Conservation (phyloP, 1,284 basidiomycete genomes). For the Puccinia brachypodii region DNA sequence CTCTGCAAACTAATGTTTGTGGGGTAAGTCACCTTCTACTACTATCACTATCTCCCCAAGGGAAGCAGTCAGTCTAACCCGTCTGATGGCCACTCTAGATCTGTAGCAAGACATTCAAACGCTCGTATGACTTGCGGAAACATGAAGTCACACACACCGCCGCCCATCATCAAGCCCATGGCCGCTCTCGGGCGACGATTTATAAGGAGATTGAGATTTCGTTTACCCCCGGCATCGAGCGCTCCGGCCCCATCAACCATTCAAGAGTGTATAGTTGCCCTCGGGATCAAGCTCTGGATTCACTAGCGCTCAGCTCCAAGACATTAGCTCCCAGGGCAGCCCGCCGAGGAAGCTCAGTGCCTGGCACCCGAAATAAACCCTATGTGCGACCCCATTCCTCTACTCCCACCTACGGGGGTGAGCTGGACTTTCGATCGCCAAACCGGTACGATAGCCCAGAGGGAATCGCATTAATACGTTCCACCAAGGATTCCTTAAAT, state of each 20-base stretch:
- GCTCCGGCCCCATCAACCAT: neutral
- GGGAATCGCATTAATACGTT: neutral
- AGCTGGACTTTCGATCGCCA: neutral
- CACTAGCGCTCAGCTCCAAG: neutral
- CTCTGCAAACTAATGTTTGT: constrained; percentile 44
- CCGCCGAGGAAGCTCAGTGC: neutral
- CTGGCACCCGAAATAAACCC: neutral
- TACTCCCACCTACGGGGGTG: neutral
- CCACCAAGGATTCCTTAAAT: too few species aligned
- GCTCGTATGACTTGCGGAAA: constrained; percentile 40
- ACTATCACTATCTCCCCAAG: neutral
- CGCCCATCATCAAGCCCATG: constrained; percentile 41
- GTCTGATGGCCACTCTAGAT: constrained; percentile 7
- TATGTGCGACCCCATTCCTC: neutral
- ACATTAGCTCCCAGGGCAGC: too few species aligned
- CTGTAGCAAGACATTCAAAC: constrained; percentile 42
- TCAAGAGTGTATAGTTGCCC: neutral
- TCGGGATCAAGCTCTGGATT: neutral
- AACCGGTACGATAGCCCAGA: neutral
- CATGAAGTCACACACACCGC: constrained; percentile 43
- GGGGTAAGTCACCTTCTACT: constrained; percentile 16
- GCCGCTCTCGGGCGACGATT: constrained; percentile 34
- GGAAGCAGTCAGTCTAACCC: neutral
- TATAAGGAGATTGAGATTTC: constrained; percentile 37
- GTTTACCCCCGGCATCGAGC: neutral